phyloP scores from a whole-genome alignment of 179 eudicot species.

The Beta lomatogona region DNA sequence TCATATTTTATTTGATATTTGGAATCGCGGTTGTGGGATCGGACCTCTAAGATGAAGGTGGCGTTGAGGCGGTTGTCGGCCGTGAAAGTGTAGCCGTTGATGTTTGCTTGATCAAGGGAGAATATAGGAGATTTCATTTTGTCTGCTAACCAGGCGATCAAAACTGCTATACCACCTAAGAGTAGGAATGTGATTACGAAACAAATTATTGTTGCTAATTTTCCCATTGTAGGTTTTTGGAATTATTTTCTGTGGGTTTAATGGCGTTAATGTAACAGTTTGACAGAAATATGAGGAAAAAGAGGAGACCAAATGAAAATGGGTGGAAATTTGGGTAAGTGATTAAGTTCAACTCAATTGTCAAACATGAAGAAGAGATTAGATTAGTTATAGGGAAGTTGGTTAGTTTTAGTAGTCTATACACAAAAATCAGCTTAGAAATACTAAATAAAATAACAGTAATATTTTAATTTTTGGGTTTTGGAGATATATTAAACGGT shows the following conservation, averaged over 20 bases:
- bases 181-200: constrained; percentile 1
- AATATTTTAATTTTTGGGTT: background rate
- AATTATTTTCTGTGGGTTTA: background rate
- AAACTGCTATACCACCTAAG: constrained; percentile 27
- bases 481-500: no score
- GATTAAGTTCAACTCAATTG: background rate
- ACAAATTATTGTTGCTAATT: constrained; percentile 11
- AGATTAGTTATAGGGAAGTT: background rate
- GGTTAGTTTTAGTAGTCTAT: background rate
- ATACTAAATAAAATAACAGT: background rate
- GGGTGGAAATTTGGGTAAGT: background rate
- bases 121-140: constrained; percentile 29
- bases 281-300: background rate
- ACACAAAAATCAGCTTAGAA: background rate
- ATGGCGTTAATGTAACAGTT: no score
- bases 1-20: constrained; percentile 28
- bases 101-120: constrained; percentile 10
- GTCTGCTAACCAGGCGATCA: constrained; percentile 35
- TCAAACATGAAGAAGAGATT: background rate
- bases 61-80: constrained; percentile 28
- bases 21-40: constrained; percentile 35
- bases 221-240: background rate
- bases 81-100: constrained; percentile 30
- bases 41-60: constrained; percentile 20
- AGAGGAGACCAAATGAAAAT: background rate